Base-by-base conservation (phyloP, 2,329 filamentous ascomycete genomes). In the Cladosporium sp. region DNA sequence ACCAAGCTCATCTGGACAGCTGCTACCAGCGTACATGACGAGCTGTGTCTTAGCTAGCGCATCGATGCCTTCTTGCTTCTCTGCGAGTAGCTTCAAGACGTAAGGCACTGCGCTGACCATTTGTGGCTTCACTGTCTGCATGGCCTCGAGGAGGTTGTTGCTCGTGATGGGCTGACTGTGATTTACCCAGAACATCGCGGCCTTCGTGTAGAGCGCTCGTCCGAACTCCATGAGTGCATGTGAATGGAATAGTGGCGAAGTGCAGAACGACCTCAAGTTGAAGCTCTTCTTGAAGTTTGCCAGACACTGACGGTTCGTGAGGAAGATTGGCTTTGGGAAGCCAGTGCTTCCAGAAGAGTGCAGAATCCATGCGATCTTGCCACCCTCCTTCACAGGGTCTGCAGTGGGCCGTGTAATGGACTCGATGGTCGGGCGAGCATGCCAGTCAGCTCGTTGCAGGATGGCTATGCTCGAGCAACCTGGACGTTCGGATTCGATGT, bases 51-150 rank as follows among this genome's bases (percentile, higher is more conserved):
- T 67, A 4, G 73, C 72, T 15, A 78, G 67, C 15, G 69, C 67
- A 26, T 69, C 61, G 18, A 77, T 70, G 28, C 88, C 88, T 21
- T 83, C 80, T 0, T 84, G 78, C 0, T 82, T 82, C 72, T 90
- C 88, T 0, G 83, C 83, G 1, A 90, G 78, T 0, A 91, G 76
- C 71, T 90, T 90, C 21, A 91, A 74, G 0, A 86, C 84, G 69
- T 90, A 90, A 0, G 88, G 88, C 0, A 90, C 88, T 14, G 71
- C 72, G 2, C 81, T 83, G 65, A 88, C 84, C 36, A 90, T 83
- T 63, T 89, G 70, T 81, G 72, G 75, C 64, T 71, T 73, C 32
- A 73, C 71, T 4, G 73, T 68, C n/a, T 67, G 62, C 55, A 78
- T 66, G 8, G 73, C 74, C 21, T 68, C 68, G 3, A 74, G 69